Base-by-base conservation (phyloP, 176 grass and related monocot genomes). In the Carex myosuroides region DNA sequence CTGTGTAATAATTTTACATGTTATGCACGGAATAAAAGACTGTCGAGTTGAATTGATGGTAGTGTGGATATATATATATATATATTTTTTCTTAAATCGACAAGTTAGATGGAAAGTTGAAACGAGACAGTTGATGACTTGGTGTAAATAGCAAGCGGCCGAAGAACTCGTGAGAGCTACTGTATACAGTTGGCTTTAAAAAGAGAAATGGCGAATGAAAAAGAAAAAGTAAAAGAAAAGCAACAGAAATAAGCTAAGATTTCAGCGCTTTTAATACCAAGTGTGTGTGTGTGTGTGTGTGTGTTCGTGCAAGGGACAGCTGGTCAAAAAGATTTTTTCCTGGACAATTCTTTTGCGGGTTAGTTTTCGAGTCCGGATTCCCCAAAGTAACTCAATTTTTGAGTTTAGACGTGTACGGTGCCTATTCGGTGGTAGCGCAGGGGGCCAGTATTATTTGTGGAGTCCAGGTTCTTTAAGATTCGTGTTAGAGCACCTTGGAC, bases 301-400 rank as follows among this genome's bases (percentile, higher is more conserved):
- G 55, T 64, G 59, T 48, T 48, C 52, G 55, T 79, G 55, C 56
- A 29, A 81, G 79, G 18, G 79, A 81, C 79, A 81, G 79, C 21
- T 81, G 60, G 79, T 81, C 79, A 81, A 81, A 81, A 81, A 64
- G 79, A 63, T 63, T 64, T 81, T 81, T 81, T 64, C 24, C 24
- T 32, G 21, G 59, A 64, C 30, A 44, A 81, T 64, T 48, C 60
- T 60, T 81, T 81, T 46, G 21, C 32, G 12, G 5, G 2, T 61
- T 57, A 33, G 58, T 81, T 60, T 33, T 64, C 29, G n/a, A n/a
- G n/a, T n/a, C n/a, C n/a, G n/a, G n/a, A n/a, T n/a, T n/a, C n/a
- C n/a, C n/a, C n/a, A n/a, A n/a, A n/a, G n/a, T n/a, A n/a, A n/a
- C n/a, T n/a, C n/a, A n/a, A n/a, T n/a, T n/a, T n/a, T n/a, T n/a